Base-by-base conservation (phyloP, 192 early-diverging fungal species). In the Podila epicladia region DNA sequence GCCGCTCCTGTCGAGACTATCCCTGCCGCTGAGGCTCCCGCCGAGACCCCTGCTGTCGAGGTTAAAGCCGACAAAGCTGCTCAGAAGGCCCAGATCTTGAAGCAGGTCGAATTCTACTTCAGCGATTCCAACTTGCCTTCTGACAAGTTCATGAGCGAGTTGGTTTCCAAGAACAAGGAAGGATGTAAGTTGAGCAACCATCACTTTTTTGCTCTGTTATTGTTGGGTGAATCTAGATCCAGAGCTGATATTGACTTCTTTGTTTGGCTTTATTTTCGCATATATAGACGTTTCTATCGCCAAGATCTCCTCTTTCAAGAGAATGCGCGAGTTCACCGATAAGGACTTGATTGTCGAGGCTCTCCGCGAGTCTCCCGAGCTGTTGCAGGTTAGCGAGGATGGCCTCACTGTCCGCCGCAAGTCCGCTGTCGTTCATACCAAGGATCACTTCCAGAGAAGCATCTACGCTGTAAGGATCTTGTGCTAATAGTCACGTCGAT, bases 21-120 rank as follows among this genome's bases (percentile, higher is more conserved):
- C 15, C 41, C 59, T 32, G 59, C 29, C 24, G 31, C 29, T 15
- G 59, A n/a, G 20, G 67, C 33, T 12, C 4, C 24, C 7, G 41
- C 32, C 7, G 37, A 61, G 17, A 19, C 31, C 29, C 41, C 24
- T 19, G 20, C 32, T 33, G 38, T 24, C 38, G 71, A 64, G 32
- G 67, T 55, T 28, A 31, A 65, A 9, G 68, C 57, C 19, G 31
- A 65, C 20, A 65, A 59, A 13, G 22, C 65, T 48, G 82, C 75
- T 13, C 55, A 67, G 20, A 87, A 85, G 63, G 64, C 50, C 62
- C 82, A 85, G 62, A 91, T 91, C 73, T 71, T 88, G 24, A 89
- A 85, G 66, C 89, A 91, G 71, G 87, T 91, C 53, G 88, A 91
- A 64, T 91, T 88, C 64, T 91, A 91, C 75, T 91, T 91, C 69